Percentiles rank a stretch among this genome's conserved stretches.
These are phyloP conservation scores for Peltaster fructicola DNA, from an alignment of 2,329 filamentous ascomycete species.

Conservation along the genomic window DNA sequence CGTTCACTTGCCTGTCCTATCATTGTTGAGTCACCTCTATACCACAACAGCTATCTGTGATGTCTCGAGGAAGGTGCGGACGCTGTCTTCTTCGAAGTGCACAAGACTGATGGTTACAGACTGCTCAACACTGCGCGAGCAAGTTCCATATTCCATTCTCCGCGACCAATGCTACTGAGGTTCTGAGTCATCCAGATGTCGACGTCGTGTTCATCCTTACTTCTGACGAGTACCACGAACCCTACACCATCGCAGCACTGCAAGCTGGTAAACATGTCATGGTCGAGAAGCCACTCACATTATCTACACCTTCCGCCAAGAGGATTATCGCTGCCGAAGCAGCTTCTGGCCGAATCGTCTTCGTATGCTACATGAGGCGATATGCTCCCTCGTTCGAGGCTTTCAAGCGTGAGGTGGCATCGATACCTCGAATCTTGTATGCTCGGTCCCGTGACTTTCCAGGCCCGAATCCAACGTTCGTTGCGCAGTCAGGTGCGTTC, in stretches of 20 bases:
- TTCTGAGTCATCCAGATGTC: slow-evolving; percentile 27
- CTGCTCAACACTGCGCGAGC: slow-evolving; percentile 20
- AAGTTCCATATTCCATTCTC: slow-evolving; percentile 19
- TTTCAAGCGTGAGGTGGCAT: slow-evolving; percentile 34
- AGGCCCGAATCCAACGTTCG: slow-evolving; percentile 35
- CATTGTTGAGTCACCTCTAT: slow-evolving; percentile 28
- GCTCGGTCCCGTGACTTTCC: slow-evolving; percentile 37
- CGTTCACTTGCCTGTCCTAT: slow-evolving; percentile 35
- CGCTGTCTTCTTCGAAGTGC: slow-evolving; percentile 7
- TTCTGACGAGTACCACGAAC: slow-evolving; percentile 37
- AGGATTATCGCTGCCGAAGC: slow-evolving; percentile 35
- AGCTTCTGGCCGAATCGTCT: slow-evolving; percentile 26
- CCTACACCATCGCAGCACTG: slow-evolving; percentile 34
- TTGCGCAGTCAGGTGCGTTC: slow-evolving; percentile 32
- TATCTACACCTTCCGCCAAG: slow-evolving; percentile 30
- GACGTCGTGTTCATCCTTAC: slow-evolving; percentile 38
- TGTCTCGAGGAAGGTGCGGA: slow-evolving; percentile 24
- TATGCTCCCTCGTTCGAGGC: slow-evolving; percentile 40
- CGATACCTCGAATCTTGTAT: slow-evolving; percentile 36
- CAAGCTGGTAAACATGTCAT: slow-evolving; percentile 38
- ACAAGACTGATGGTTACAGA: slow-evolving; percentile 6
- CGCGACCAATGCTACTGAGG: slow-evolving; percentile 23
- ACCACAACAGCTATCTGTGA: slow-evolving; percentile 34
- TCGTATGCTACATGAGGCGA: slow-evolving; percentile 45
- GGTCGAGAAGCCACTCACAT: slow-evolving; percentile 40